Evolutionary conservation across 2,329 filamentous ascomycete genomes (phyloP).

Genomic region (Apiospora sp.): DNA sequence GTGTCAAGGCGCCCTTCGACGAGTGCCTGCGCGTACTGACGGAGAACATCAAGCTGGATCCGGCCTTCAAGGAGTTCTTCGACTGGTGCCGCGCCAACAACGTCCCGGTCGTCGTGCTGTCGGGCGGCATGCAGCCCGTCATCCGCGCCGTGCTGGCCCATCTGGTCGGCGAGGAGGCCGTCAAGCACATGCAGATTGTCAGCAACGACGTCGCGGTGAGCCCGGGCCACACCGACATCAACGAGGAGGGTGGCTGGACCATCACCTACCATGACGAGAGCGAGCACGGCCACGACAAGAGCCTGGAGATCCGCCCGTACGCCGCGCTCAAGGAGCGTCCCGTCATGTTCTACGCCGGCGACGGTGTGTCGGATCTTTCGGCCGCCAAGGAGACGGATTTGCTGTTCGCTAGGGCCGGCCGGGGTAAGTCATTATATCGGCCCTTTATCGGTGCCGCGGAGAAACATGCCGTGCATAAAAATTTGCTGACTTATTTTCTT

Average conservation of each 20-base stretch:
- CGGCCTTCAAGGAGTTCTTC: slow-evolving; percentile 88
- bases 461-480: neutral
- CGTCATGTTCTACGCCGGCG: slow-evolving; percentile 91
- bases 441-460: neutral
- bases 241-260: slow-evolving; percentile 84
- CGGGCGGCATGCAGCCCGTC: slow-evolving; percentile 90
- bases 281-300: slow-evolving; percentile 97
- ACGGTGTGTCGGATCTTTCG: slow-evolving; percentile 91
- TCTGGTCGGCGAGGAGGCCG: slow-evolving; percentile 78
- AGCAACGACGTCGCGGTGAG: slow-evolving; percentile 79
- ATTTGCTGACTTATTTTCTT: slow-evolving; percentile 24
- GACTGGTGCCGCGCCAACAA: slow-evolving; percentile 82
- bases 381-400: slow-evolving; percentile 93
- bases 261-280: slow-evolving; percentile 84
- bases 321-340: slow-evolving; percentile 79
- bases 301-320: slow-evolving; percentile 87
- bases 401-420: slow-evolving; percentile 90
- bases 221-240: slow-evolving; percentile 70
- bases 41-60: slow-evolving; percentile 87
- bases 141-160: slow-evolving; percentile 84
- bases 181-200: slow-evolving; percentile 84
- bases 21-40: slow-evolving; percentile 82
- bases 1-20: slow-evolving; percentile 79
- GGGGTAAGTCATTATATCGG: slow-evolving; percentile 61
- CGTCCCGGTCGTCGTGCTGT: slow-evolving; percentile 90